Percentiles rank a stretch among this genome's conserved stretches.
Conservation (phyloP, 1,284 basidiomycete species). For the Somion occarium region DNA sequence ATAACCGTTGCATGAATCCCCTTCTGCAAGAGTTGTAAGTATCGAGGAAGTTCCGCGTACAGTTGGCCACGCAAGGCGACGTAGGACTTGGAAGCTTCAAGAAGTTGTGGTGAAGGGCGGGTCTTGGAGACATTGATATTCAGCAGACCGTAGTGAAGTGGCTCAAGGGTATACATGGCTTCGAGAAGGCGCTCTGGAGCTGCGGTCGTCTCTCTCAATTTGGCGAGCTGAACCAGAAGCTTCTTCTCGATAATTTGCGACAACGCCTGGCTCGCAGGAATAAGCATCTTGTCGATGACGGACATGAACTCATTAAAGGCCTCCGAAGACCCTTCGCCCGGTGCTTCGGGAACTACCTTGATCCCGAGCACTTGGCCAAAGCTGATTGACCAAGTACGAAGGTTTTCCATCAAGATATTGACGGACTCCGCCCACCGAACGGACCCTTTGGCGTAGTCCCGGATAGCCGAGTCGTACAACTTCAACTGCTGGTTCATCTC, state of each 20-base stretch:
- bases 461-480: constrained; percentile 35
- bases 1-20: constrained; percentile 49
- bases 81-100: constrained; percentile 70
- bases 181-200: constrained; percentile 61
- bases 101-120: constrained; percentile 55
- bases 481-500: constrained; percentile 41
- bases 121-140: constrained; percentile 58
- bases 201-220: constrained; percentile 50
- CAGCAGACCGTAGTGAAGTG: constrained; percentile 60
- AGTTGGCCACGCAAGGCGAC: constrained; percentile 69
- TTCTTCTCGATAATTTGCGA: constrained; percentile 46
- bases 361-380: constrained; percentile 70
- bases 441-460: constrained; percentile 53
- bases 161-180: constrained; percentile 66
- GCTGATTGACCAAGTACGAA: constrained; percentile 55
- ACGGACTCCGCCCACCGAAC: constrained; percentile 56
- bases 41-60: constrained; percentile 59
- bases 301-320: constrained; percentile 70
- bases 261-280: constrained; percentile 47
- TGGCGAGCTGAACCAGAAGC: constrained; percentile 50
- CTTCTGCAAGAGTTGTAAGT: constrained; percentile 50
- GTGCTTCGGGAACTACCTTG: constrained; percentile 18
- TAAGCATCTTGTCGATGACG: constrained; percentile 51
- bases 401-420: constrained; percentile 36
- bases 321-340: constrained; percentile 43